These are phyloP conservation scores for Tetragonia tetragonoides DNA, from an alignment of 148 eudicot species.

Conservation along the genomic window DNA sequence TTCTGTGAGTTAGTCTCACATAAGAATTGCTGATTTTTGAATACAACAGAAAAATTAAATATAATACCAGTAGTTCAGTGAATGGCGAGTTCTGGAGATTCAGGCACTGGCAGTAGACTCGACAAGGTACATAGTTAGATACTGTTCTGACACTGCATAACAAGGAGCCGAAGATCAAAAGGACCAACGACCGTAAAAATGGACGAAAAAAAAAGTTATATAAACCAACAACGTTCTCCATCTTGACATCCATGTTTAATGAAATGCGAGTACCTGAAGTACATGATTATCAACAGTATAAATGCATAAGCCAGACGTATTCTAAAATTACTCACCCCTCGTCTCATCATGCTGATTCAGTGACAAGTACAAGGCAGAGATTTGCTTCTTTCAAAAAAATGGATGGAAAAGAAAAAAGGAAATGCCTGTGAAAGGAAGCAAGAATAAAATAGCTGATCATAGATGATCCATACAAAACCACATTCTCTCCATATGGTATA, in stretches of 20 bases:
- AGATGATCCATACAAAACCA: not conserved
- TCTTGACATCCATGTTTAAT: not conserved
- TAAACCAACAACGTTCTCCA: no score
- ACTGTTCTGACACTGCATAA: no score
- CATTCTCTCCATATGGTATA: conserved; percentile 21
- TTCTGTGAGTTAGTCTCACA: no score
- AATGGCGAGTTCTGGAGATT: no score
- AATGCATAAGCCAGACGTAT: conserved; percentile 12
- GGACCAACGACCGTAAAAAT: no score
- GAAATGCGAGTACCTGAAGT: not conserved
- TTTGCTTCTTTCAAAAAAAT: conserved; percentile 14
- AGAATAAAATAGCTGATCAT: not conserved
- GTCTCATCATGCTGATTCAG: not conserved
- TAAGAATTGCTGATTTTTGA: no score
- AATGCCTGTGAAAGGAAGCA: conserved; percentile 16
- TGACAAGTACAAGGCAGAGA: conserved; percentile 3
- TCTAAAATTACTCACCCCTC: not conserved
- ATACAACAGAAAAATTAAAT: no score
- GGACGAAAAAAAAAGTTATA: no score
- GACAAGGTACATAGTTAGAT: no score
- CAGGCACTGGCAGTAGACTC: no score
- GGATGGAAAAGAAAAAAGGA: conserved; percentile 10
- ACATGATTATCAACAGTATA: conserved; percentile 2
- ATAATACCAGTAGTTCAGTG: no score
- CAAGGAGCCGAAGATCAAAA: no score